Conservation (phyloP, 2,329 filamentous ascomycete genomes). For the Chaetomium globosum region DNA sequence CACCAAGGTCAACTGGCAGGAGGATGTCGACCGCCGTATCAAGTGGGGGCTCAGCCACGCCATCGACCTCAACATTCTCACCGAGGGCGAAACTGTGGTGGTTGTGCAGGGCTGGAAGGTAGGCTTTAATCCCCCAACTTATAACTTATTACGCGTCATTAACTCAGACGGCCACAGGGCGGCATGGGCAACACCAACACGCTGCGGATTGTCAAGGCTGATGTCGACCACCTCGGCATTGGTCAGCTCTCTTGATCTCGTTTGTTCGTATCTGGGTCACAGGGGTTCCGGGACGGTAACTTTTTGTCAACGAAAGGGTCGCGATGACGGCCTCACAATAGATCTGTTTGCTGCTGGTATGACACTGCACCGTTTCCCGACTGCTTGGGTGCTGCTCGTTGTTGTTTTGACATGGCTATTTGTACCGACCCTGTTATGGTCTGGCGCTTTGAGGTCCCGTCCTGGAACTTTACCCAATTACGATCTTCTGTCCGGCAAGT, state of each 20-base stretch:
- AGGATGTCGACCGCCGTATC: conserved; percentile 95
- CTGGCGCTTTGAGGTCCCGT: no score
- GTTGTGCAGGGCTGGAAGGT: conserved; percentile 84
- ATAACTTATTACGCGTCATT: neutral
- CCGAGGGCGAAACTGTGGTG: conserved; percentile 72
- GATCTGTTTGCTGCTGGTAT: conserved; percentile 23
- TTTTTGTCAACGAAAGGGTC: neutral
- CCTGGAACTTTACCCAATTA: no score
- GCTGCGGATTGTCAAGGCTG: conserved; percentile 64
- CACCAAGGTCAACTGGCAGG: conserved; percentile 90
- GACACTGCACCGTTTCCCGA: neutral
- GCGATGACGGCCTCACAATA: conserved; percentile 12
- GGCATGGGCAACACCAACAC: conserved; percentile 93
- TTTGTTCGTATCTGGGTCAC: conserved; percentile 1
- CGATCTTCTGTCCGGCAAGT: no score
- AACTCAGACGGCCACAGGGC: conserved; percentile 48
- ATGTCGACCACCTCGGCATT: conserved; percentile 61
- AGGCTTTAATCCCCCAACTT: conserved; percentile 13
- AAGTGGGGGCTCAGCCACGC: conserved; percentile 94
- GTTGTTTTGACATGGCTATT: neutral
- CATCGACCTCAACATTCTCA: conserved; percentile 76
- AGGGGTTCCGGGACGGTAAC: conserved; percentile 5
- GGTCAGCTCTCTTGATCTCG: conserved; percentile 44
- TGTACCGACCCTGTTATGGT: no score
- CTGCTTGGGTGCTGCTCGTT: neutral